Evolutionary conservation across 495 filamentous ascomycete genomes (phyloP).

Genomic region (Aspergillus cavernicola): DNA sequence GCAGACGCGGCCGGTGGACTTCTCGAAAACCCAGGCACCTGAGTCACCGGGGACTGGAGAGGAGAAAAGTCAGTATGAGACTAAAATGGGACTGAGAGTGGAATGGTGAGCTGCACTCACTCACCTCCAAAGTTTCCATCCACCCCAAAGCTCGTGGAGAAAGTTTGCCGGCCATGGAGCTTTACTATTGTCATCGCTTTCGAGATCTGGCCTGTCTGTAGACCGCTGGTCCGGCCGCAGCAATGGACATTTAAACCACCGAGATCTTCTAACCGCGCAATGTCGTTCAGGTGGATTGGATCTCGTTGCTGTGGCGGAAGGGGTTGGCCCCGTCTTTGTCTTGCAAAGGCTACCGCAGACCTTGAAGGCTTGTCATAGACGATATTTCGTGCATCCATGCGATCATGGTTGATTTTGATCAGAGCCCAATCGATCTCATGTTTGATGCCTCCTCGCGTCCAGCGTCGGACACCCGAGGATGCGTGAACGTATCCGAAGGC

Average conservation of each 20-base stretch:
- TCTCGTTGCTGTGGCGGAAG: slow-evolving; percentile 19
- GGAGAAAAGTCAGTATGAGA: background rate
- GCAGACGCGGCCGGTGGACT: slow-evolving; percentile 71
- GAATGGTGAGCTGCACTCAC: slow-evolving; percentile 20
- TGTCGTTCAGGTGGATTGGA: slow-evolving; percentile 38
- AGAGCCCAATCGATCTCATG: slow-evolving; percentile 98
- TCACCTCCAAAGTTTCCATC: slow-evolving; percentile 65
- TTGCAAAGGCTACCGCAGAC: slow-evolving; percentile 17
- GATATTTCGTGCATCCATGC: slow-evolving; percentile 67
- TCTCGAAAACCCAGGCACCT: slow-evolving; percentile 90
- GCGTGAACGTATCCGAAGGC: slow-evolving; percentile 80
- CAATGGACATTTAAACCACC: slow-evolving; percentile 77
- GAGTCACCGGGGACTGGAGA: slow-evolving; percentile 75
- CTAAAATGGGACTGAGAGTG: background rate
- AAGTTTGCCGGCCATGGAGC: slow-evolving; percentile 74
- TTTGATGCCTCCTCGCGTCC: slow-evolving; percentile 57
- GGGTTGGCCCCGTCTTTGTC: slow-evolving; percentile 13
- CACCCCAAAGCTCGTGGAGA: slow-evolving; percentile 78
- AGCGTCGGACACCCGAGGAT: slow-evolving; percentile 79
- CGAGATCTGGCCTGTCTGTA: slow-evolving; percentile 72
- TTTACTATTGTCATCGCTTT: slow-evolving; percentile 75
- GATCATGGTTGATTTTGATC: slow-evolving; percentile 70
- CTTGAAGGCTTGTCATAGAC: slow-evolving; percentile 47
- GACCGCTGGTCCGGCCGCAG: slow-evolving; percentile 84
- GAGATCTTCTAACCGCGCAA: slow-evolving; percentile 52